Conservation (phyloP, 306 rosid species). For the Arachis hypogaea region DNA sequence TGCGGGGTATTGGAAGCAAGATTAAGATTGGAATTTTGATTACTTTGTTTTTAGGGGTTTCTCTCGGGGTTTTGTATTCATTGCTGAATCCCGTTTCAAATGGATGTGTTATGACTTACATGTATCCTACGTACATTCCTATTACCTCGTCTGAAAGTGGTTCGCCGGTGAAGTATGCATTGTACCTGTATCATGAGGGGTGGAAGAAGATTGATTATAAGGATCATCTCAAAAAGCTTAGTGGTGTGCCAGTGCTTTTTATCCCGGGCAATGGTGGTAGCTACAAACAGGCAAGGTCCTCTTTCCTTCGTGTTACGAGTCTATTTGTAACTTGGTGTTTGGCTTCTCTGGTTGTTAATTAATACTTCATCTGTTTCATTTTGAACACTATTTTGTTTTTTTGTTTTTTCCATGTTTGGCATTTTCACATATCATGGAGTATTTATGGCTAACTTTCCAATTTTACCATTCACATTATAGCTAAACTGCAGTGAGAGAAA, state of each 20-base stretch:
- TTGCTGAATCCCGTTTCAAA: conserved; percentile 76
- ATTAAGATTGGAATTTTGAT: conserved; percentile 62
- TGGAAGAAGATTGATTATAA: conserved; percentile 87
- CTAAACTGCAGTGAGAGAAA: no score
- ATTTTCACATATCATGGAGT: no score
- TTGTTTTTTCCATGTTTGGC: no score
- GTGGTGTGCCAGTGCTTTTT: conserved; percentile 88
- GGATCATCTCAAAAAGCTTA: conserved; percentile 83
- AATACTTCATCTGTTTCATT: neutral
- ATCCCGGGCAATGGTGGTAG: conserved; percentile 99
- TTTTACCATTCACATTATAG: no score
- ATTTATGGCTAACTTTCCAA: no score
- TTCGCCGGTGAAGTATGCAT: conserved; percentile 69
- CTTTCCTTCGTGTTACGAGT: conserved; percentile 41
- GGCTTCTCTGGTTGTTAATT: conserved; percentile 3
- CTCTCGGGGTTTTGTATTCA: conserved; percentile 68
- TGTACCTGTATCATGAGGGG: conserved; percentile 93
- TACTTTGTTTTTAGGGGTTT: conserved; percentile 50
- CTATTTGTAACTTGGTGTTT: conserved; percentile 4
- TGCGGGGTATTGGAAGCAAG: conserved; percentile 69
- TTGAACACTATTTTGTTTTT: no score
- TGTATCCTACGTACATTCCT: conserved; percentile 96
- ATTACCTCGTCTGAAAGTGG: conserved; percentile 52
- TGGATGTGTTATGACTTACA: conserved; percentile 93
- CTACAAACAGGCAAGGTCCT: conserved; percentile 94